Base-by-base conservation (phyloP, 371 early-diverging fungal genomes). In the Circinella minor region DNA sequence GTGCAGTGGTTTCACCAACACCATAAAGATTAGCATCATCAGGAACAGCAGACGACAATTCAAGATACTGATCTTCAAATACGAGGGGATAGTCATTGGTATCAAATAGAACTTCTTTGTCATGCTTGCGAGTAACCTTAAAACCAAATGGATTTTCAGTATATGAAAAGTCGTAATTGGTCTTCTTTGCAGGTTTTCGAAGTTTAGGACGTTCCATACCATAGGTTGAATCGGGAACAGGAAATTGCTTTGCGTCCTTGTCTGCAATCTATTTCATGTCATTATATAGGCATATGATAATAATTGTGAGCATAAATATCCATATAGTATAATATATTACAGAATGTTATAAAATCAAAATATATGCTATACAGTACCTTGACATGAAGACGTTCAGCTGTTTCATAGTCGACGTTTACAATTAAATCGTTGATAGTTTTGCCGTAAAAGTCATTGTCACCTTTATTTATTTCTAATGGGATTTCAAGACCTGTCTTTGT, bases 11-110 rank as follows among this genome's bases (percentile, higher is more conserved):
- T 71, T 92, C 92, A 39, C 93, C 93, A 6, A 92, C 73, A 15
- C 93, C 92, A 70, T 89, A 92, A 59, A 92, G 85, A 60, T 91
- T 86, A 39, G 90, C 86, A 60, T 89, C 70, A 0, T 71, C 61
- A 4, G 85, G 86, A 17, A 91, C 67, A 3, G 74, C 75, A 6
- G 87, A 77, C 0, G 85, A 78, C 36, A 92, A 63, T 74, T 92
- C 91, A 9, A 92, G 72, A 62, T 92, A 92, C 71, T 90, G 88
- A 69, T 90, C 88, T 66, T 91, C 89, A 67, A 86, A 92, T 27
- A 92, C 83, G 60, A 92, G 71, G 0, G 86, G 83, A 20, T 83
- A 79, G 15, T 84, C 82, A 0, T 77, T 71, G 5, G 90, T 89
- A 68, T 91, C 88, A 72, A 92, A 92, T 20, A 92, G 64, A 18